Base-by-base conservation (phyloP, 2,329 filamentous ascomycete species). In the Colletotrichum liaoningense region DNA sequence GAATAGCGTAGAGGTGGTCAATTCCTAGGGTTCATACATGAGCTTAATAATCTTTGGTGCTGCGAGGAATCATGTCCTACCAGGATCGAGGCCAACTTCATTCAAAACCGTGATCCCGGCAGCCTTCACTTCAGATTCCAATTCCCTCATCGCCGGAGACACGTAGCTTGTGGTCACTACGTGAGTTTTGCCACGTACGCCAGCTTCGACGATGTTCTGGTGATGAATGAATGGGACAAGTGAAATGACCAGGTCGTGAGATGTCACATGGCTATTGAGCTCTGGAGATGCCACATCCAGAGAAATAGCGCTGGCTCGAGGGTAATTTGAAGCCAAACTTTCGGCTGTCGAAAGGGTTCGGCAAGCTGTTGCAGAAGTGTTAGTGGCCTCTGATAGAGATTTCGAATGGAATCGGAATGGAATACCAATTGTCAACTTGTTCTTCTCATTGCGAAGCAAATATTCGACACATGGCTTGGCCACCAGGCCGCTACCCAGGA, bases 151-250 rank as follows among this genome's bases (percentile, higher is more conserved):
- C 16, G 90, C 91, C 1, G 91, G 90, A 8, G 90, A 93, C 70
- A 93, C 90, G 78, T 94, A 94, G n/a, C 89, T 91, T n/a, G 92
- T 93, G 30, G 92, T 94, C 75, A 94, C 92, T 30, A 94, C 91
- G 83, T 94, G 83, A 82, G 91, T 93, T 88, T 93, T 93, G 75
- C 88, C 88, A 74, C 88, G 88, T 81, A 94, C 93, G 58, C 91
- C 92, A 6, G 90, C 88, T 82, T 92, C 91, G 85, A 93, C 92
- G 75, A 94, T 91, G 4, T 64, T 56, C 0, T 77, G 72, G 55
- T 82, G 77, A 55, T 78, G 38, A 3, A 71, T 58, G 54, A 76
- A 79, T 0, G 78, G 79, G 3, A 80, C 75, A 11, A 79, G 76
- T 1, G 77, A 78, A 6, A 80, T 73, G 19, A 79, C 75, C 11